Evolutionary conservation across 2,329 filamentous ascomycete genomes (phyloP).

Genomic region (Xylariaceae sp.): DNA sequence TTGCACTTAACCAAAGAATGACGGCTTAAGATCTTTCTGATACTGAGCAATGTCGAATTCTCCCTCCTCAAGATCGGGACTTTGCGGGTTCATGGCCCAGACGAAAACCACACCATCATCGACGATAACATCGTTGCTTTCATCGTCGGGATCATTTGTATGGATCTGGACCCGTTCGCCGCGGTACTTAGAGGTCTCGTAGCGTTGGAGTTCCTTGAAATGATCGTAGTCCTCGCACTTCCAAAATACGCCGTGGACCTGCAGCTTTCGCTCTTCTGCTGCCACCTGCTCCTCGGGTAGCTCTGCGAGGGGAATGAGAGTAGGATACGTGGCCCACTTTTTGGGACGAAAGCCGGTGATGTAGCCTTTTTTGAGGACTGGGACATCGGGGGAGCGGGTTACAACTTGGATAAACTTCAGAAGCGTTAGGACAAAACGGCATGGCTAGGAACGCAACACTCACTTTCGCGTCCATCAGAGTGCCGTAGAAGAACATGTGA

Average conservation of each 20-base stretch:
- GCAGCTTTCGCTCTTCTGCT: not conserved
- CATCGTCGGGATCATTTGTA: not conserved
- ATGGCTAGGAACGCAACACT: no score
- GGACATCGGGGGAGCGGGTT: conserved; percentile 1
- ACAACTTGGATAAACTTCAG: not conserved
- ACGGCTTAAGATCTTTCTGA: not conserved
- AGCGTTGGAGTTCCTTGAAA: conserved; percentile 2
- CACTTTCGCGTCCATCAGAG: conserved; percentile 2
- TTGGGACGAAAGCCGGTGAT: conserved; percentile 9
- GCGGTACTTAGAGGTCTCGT: conserved; percentile 5
- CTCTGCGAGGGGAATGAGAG: not conserved
- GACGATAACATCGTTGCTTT: not conserved
- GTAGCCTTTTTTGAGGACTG: not conserved
- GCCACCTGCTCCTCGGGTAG: not conserved
- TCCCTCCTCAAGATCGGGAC: not conserved
- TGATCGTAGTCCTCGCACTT: conserved; percentile 2
- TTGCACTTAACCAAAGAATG: not conserved
- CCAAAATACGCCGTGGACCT: conserved; percentile 1
- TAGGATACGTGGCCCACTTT: conserved; percentile 2
- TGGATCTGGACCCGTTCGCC: not conserved
- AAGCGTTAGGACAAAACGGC: no score
- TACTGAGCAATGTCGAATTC: conserved; percentile 3
- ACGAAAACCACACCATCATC: conserved; percentile 6
- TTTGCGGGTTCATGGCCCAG: conserved; percentile 6
- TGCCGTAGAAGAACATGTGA: conserved; percentile 11